Base-by-base conservation (phyloP, 139 green algal species). In the Coelastrella sp. region DNA sequence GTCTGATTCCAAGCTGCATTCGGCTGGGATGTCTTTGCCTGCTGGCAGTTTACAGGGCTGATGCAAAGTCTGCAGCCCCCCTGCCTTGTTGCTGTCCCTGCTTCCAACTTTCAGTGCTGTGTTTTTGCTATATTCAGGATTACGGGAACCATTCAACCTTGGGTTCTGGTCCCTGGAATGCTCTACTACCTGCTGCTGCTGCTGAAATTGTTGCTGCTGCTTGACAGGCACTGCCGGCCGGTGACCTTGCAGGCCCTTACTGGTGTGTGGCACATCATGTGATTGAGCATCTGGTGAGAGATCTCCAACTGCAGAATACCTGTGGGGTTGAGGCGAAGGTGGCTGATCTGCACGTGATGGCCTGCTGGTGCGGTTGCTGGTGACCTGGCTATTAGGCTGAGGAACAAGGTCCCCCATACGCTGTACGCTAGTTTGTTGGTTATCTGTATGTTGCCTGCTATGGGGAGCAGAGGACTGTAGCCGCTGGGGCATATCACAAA, bases 41-140 rank as follows among this genome's bases (percentile, higher is more conserved):
- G 21, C 8, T 40, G 62, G n/a, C 27, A 43, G 62, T 9, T 38
- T 43, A 17, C 23, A 15, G 15, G 30, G 27, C 21, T 64, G 72
- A 38, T 77, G 68, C 43, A 64, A 45, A n/a, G 35, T 45, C 51
- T 80, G 72, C 45, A 32, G 45, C 13, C 72, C 27, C 17, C 69
- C 69, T 43, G 21, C 25, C 19, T 79, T 62, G 41, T 32, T 38
- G 69, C 41, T 79, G 69, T 13, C 41, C 23, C 35, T 72, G 63
- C 34, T 72, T 35, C 37, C 21, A n/a, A n/a, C n/a, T n/a, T 32
- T 27, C 17, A 38, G 3, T 34, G 37, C 23, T 25, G 37, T 25
- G 68, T n/a, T 77, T 35, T 57, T 57, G 45, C 45, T 57, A 13
- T 23, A 57, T 13, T 6, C 23, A 0, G 11, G 59, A 6, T 67